phyloP scores from a whole-genome alignment of 108 stramenopile species.

The Nannochloropsis oceanica region DNA sequence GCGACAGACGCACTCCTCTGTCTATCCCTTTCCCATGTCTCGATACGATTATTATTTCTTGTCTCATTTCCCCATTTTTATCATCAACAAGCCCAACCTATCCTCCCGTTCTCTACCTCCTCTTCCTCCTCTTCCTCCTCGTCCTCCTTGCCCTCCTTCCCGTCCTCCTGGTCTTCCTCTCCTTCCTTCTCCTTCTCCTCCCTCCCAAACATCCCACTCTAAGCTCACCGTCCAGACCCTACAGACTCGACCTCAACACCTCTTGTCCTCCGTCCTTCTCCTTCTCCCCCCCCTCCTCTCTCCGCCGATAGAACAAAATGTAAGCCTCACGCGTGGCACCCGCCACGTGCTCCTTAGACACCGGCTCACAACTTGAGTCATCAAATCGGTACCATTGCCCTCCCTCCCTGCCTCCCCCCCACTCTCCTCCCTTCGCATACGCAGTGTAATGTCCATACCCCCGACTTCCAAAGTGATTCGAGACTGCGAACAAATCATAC shows the following conservation, averaged over 20 bases:
- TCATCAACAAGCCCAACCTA: no score
- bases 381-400: not conserved
- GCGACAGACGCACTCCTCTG: no score
- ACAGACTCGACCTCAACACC: not conserved
- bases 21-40: no score
- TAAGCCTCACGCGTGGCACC: not conserved
- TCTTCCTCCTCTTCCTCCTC: not conserved
- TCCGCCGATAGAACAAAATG: not conserved
- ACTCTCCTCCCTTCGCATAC: slow-evolving; percentile 49
- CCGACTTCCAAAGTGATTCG: slow-evolving; percentile 89
- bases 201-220: not conserved
- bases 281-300: not conserved
- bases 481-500: slow-evolving; percentile 77
- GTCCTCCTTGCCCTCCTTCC: not conserved
- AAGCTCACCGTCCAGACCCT: not conserved
- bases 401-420: not conserved
- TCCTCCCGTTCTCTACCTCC: no score
- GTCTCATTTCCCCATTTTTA: no score
- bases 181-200: not conserved
- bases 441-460: slow-evolving; percentile 95
- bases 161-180: not conserved
- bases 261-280: no score
- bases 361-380: not conserved
- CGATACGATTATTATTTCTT: no score
- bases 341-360: not conserved